phyloP scores from a whole-genome alignment of 2,329 filamentous ascomycete genomes.

The Cercospora nicotianae region DNA sequence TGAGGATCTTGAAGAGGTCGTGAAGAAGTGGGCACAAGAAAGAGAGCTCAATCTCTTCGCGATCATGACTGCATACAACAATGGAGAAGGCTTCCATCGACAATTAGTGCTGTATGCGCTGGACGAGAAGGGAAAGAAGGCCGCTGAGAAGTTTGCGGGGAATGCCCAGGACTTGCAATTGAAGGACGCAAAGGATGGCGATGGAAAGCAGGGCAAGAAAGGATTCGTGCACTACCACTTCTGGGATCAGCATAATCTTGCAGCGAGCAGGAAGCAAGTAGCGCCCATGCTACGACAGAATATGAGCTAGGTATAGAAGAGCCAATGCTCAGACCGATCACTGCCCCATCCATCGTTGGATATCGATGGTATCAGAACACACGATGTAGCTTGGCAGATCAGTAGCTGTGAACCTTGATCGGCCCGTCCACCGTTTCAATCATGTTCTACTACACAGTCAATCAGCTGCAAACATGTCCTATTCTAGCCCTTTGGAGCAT shows the following conservation, averaged over 20 bases:
- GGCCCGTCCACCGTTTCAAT: too few species aligned
- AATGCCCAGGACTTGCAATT: constrained; percentile 56
- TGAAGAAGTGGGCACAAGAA: constrained; percentile 58
- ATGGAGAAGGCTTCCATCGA: constrained; percentile 59
- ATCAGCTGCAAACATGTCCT: too few species aligned
- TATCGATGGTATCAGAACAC: not conserved
- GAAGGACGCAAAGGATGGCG: constrained; percentile 52
- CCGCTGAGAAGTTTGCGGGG: constrained; percentile 57
- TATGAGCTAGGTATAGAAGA: constrained; percentile 28
- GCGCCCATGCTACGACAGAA: constrained; percentile 59
- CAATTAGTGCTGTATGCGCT: constrained; percentile 67
- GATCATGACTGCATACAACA: constrained; percentile 68
- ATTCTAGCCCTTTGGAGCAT: not conserved
- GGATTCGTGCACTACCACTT: constrained; percentile 44
- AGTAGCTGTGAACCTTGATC: too few species aligned
- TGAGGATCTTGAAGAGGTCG: constrained; percentile 51
- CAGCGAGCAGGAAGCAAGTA: constrained; percentile 63
- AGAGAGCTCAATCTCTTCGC: constrained; percentile 61
- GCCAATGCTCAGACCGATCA: not conserved
- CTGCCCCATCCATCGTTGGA: not conserved
- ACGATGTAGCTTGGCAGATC: not conserved
- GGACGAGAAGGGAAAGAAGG: constrained; percentile 50
- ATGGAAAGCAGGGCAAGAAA: constrained; percentile 36
- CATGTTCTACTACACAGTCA: too few species aligned
- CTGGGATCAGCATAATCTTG: constrained; percentile 65